phyloP scores from a whole-genome alignment of 192 early-diverging fungal species.

The Diversispora epigaea region DNA sequence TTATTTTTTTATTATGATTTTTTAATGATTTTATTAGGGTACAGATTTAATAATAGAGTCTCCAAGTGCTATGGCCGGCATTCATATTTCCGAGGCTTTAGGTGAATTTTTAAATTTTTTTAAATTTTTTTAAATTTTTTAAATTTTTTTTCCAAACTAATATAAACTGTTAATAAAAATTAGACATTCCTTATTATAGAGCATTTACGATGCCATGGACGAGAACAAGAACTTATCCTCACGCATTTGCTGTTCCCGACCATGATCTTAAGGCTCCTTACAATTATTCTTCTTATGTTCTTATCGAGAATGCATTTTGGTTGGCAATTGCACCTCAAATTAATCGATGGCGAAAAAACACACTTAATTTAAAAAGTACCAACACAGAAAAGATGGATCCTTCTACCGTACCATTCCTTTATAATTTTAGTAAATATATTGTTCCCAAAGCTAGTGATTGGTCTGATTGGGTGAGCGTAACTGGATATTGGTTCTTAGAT shows the following conservation, averaged over 20 bases:
- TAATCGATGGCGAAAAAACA: conserved; percentile 56
- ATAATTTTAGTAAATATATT: conserved; percentile 60
- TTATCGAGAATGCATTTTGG: conserved; percentile 73
- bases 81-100: conserved; percentile 67
- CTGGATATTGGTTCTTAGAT: conserved; percentile 77
- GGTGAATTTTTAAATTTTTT: conserved; percentile 22
- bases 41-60: conserved; percentile 71
- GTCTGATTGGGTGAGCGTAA: conserved; percentile 66
- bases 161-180: not conserved
- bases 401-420: conserved; percentile 61
- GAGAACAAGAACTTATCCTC: conserved; percentile 69
- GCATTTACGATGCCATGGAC: conserved; percentile 79
- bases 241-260: conserved; percentile 64
- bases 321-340: conserved; percentile 54
- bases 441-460: conserved; percentile 65
- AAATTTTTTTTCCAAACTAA: not conserved
- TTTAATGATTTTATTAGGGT: conserved; percentile 19
- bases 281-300: conserved; percentile 67
- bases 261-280: conserved; percentile 47
- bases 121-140: not conserved
- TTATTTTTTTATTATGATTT: too few relatives aligned
- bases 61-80: conserved; percentile 65
- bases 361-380: conserved; percentile 47
- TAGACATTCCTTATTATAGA: conserved; percentile 62
- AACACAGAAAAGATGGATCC: conserved; percentile 52